phyloP scores from a whole-genome alignment of 75 land plant species.

The Pseudotsuga menziesii region DNA sequence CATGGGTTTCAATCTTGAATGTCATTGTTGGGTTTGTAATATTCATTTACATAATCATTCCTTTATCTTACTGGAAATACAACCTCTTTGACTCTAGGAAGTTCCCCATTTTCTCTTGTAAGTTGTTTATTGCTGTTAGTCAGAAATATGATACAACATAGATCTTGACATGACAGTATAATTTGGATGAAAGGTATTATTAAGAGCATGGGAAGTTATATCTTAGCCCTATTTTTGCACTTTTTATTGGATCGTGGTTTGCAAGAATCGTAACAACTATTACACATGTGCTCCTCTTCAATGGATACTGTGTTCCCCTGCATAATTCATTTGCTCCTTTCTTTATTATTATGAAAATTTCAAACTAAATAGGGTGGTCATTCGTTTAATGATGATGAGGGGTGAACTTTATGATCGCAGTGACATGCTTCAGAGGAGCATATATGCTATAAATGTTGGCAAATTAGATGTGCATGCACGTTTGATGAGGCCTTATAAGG shows the following conservation, averaged over 20 bases:
- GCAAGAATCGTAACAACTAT: constrained; percentile 78
- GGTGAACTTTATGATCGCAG: constrained; percentile 18
- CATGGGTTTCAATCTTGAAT: constrained; percentile 76
- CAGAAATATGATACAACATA: constrained; percentile 51
- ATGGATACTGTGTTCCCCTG: constrained; percentile 50
- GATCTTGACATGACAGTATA: constrained; percentile 54
- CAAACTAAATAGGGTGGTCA: not conserved
- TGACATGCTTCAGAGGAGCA: constrained; percentile 74
- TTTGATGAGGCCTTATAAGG: constrained; percentile 74
- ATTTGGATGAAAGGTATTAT: constrained; percentile 60
- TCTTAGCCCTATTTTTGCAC: constrained; percentile 71
- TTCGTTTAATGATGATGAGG: not conserved
- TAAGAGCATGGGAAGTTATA: constrained; percentile 67
- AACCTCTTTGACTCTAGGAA: constrained; percentile 65
- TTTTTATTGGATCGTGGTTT: constrained; percentile 82
- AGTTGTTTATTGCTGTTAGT: constrained; percentile 58
- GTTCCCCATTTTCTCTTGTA: constrained; percentile 81
- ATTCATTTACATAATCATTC: constrained; percentile 69
- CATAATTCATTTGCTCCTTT: not conserved
- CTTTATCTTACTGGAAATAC: constrained; percentile 67
- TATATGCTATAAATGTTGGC: constrained; percentile 50
- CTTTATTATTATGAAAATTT: not conserved
- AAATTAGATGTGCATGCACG: constrained; percentile 73
- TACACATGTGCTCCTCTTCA: constrained; percentile 76
- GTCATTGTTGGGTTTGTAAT: constrained; percentile 68